Evolutionary conservation across 208 protist genomes (phyloP), one percentile per base, ranked within the genome.

Genomic region (Leptomonas pyrrhocoris): DNA sequence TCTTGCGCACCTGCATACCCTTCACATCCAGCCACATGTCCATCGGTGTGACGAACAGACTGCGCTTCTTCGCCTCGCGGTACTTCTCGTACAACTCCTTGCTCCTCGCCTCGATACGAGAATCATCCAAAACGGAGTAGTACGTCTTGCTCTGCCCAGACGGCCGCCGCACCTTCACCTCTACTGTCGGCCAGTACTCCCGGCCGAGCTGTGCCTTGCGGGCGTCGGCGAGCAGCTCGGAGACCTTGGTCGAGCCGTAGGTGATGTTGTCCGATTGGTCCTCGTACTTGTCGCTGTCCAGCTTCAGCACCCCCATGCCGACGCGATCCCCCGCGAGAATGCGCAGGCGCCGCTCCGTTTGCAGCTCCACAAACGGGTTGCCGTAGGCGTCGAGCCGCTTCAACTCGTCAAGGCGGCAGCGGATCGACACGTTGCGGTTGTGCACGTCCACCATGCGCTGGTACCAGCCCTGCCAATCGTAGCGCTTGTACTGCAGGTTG

Each of bases 391-490:
- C 91, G 7, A 96, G 81, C 1, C 88, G 86, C 71, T 90, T 88
- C 48, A 96, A 62, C 58, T 94, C 89, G 65, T 88, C 79, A 18
- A 96, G 73, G 23, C 88, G 87, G 78, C 86, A 94, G 16, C 87
- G 83, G 12, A 96, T 66, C 6, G 86, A 93, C 13, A 96, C 88
- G 73, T 96, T 96, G 45, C 92, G 89, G 74, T 95, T 95, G 75
- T 96, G 92, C 38, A 96, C 67, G 67, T 96, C 92, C 16, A 89
- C 71, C 88, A 94, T 94, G 60, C 92, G 89, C 69, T 96, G 92
- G 60, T 94, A 94, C 88, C 92, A 94, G 28, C 92, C 92, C 56
- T 94, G 89, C 88, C 89, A 94, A 70, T 96, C 92, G 74, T 94
- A 96, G 11, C 87, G 83, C 75, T 96, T 96, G 80, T 94, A 95